Evolutionary conservation across 2,329 filamentous ascomycete species (phyloP).

Genomic region (Colletotrichum musicola): DNA sequence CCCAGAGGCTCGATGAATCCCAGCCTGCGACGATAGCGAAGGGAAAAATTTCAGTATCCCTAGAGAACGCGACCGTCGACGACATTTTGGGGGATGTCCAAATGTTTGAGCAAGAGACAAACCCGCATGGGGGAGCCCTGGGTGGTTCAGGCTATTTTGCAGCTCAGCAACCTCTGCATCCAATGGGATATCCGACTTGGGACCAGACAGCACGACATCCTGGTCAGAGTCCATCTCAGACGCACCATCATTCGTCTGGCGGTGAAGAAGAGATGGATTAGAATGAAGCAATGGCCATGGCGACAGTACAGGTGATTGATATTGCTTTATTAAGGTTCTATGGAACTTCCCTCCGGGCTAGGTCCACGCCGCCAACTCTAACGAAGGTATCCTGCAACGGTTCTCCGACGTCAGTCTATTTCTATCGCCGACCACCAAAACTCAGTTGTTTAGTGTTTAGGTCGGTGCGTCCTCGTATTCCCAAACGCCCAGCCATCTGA

Average conservation of each 20-base stretch:
- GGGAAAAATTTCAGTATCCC: not conserved
- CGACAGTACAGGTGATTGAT: not conserved
- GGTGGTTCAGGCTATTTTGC: slow-evolving; percentile 2
- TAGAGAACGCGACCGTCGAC: slow-evolving; percentile 32
- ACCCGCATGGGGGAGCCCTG: not conserved
- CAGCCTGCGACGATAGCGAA: not conserved
- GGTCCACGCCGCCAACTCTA: too few species aligned
- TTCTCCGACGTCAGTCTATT: not conserved
- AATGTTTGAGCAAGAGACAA: slow-evolving; percentile 35
- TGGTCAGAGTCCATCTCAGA: not conserved
- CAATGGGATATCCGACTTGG: slow-evolving; percentile 13
- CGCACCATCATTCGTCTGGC: not conserved
- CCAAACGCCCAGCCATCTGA: slow-evolving; percentile 39
- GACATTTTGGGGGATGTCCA: slow-evolving; percentile 36
- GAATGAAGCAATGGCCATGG: not conserved
- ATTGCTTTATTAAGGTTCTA: too few species aligned
- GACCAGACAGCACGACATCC: not conserved
- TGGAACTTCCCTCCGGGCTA: too few species aligned
- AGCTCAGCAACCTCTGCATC: slow-evolving; percentile 10
- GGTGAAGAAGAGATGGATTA: not conserved
- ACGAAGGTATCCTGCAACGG: too few species aligned
- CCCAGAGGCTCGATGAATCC: slow-evolving; percentile 39
- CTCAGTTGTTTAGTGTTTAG: slow-evolving; percentile 2
- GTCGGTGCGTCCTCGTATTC: slow-evolving; percentile 36
- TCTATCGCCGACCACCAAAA: not conserved